Percentiles rank a stretch among this genome's conserved stretches.
These are phyloP conservation scores for Lactarius evosmus DNA, from an alignment of 768 basidiomycete species.

Conservation along the genomic window DNA sequence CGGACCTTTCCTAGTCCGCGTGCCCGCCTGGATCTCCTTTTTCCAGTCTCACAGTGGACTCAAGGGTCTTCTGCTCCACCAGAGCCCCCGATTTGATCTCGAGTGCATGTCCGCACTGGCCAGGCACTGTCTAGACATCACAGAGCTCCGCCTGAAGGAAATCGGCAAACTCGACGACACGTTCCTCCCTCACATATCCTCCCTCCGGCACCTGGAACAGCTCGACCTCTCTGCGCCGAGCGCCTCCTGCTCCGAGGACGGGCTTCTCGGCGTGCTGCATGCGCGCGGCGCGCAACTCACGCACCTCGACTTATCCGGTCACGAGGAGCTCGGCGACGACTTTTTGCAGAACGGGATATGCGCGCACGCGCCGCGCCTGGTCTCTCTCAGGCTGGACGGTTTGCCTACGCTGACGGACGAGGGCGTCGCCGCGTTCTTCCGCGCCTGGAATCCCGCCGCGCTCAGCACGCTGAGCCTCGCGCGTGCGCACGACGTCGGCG, in stretches of 20 bases:
- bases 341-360: constrained; percentile 62
- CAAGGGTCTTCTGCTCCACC: constrained; percentile 72
- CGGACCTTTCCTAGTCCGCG: constrained; percentile 82
- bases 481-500: constrained; percentile 21
- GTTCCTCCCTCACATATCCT: constrained; percentile 54
- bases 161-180: constrained; percentile 66
- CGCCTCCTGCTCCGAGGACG: constrained; percentile 51
- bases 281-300: constrained; percentile 53
- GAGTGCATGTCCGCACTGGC: constrained; percentile 61
- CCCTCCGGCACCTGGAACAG: constrained; percentile 45
- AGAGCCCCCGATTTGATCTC: constrained; percentile 82
- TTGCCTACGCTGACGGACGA: constrained; percentile 63
- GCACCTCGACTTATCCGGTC: constrained; percentile 68
- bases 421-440: constrained; percentile 69
- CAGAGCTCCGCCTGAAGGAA: constrained; percentile 75
- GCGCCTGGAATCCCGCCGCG: constrained; percentile 40
- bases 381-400: constrained; percentile 52
- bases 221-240: constrained; percentile 71
- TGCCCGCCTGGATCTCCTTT: constrained; percentile 70
- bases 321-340: constrained; percentile 55
- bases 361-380: constrained; percentile 45
- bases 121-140: constrained; percentile 50
- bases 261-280: constrained; percentile 53
- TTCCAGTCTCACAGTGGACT: constrained; percentile 62
- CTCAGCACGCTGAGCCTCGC: constrained; percentile 38